A percentile compares a stretch with the other conserved stretches of the same genome.
Evolutionary conservation across 352 stramenopile genomes (phyloP).

Genomic region (Globisporangium alternatum): DNA sequence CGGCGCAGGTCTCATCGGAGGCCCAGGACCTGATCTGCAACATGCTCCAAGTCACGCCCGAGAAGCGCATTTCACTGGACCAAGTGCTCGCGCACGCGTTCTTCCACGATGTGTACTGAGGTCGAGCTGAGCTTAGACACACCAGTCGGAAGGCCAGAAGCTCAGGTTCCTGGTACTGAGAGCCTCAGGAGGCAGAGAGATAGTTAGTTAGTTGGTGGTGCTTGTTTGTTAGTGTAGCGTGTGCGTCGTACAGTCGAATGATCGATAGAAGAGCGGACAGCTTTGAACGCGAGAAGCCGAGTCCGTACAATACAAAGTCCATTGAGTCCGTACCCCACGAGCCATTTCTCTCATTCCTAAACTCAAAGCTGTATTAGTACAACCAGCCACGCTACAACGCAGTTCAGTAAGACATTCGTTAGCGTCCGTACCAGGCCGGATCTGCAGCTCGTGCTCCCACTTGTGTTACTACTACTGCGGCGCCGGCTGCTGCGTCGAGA

Average conservation of each 20-base stretch:
- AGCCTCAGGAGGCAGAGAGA: background rate
- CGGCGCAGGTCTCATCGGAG: constrained; percentile 13
- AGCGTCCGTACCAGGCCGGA: no score
- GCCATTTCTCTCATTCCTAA: background rate
- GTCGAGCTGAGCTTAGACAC: background rate
- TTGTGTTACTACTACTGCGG: no score
- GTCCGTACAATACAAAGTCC: background rate
- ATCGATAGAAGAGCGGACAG: background rate
- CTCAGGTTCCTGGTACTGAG: background rate
- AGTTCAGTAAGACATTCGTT: no score
- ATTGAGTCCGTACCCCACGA: background rate
- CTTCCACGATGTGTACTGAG: constrained; percentile 15
- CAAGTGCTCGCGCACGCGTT: constrained; percentile 39
- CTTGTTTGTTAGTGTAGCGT: background rate
- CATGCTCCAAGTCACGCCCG: constrained; percentile 48
- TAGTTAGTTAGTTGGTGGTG: constrained; percentile 4
- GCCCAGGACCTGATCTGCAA: constrained; percentile 40
- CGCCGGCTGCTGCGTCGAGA: constrained; percentile 47
- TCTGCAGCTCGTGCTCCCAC: no score
- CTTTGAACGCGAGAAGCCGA: background rate
- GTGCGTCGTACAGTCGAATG: background rate
- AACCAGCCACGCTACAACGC: no score
- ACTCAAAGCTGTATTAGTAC: no score
- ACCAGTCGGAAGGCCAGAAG: background rate
- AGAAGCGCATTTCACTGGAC: constrained; percentile 38